These are phyloP conservation scores for Ophiobolus disseminans DNA, from an alignment of 2,329 filamentous ascomycete species.

Conservation along the genomic window DNA sequence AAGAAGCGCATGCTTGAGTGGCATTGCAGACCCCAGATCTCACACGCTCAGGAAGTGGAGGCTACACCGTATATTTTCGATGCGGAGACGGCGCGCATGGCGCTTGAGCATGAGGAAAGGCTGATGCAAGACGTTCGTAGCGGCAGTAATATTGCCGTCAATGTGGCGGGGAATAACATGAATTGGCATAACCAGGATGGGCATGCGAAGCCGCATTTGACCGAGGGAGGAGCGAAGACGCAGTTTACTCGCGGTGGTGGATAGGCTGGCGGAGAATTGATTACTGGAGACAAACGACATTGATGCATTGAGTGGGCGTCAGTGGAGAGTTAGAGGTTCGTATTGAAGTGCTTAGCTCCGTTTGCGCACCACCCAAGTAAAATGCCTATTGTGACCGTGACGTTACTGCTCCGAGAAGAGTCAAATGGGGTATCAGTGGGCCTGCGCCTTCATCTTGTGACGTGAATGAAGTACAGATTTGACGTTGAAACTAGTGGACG, in stretches of 20 bases:
- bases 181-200: background rate
- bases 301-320: too few relatives aligned
- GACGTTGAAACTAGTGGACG: too few relatives aligned
- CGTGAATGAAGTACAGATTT: too few relatives aligned
- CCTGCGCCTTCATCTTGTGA: too few relatives aligned
- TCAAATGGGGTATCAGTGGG: too few relatives aligned
- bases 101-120: background rate
- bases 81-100: background rate
- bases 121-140: background rate
- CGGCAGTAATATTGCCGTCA: background rate
- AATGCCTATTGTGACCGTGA: too few relatives aligned
- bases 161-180: background rate
- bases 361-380: too few relatives aligned
- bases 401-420: too few relatives aligned
- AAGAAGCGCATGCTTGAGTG: conserved; percentile 2
- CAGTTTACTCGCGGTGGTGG: background rate
- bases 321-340: too few relatives aligned
- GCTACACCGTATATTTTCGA: conserved; percentile 1
- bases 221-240: background rate
- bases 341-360: too few relatives aligned
- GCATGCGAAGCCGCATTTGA: background rate
- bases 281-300: too few relatives aligned
- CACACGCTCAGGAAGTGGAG: background rate
- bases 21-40: background rate
- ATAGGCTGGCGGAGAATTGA: too few relatives aligned